A percentile compares a stretch with the other conserved stretches of the same genome.
Conservation (phyloP, 805 yeast genomes). For the Yamadazyma paraphyllophila region DNA sequence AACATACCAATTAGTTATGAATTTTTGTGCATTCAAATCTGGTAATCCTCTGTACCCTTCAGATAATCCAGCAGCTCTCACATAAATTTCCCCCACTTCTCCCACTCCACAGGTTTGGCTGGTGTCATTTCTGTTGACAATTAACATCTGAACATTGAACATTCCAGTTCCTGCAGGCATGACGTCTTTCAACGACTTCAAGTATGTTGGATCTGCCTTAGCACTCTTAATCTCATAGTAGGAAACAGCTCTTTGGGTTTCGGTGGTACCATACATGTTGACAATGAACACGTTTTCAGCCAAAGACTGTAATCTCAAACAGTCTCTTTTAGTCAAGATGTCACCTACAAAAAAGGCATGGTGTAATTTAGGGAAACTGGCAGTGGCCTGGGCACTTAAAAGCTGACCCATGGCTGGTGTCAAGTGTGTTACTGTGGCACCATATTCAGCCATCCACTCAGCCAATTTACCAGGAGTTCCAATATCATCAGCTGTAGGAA, state of each 20-base stretch:
- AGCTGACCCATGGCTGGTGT: slow-evolving; percentile 99
- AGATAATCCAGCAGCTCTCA: slow-evolving; percentile 96
- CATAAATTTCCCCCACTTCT: slow-evolving; percentile 97
- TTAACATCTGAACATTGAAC: slow-evolving; percentile 90
- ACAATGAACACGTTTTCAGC: slow-evolving; percentile 89
- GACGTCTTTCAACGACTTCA: slow-evolving; percentile 84
- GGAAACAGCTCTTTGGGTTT: slow-evolving; percentile 97
- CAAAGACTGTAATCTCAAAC: slow-evolving; percentile 84
- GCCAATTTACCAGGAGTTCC: slow-evolving; percentile 98
- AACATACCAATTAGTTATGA: slow-evolving; percentile 88
- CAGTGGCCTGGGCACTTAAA: slow-evolving; percentile 90
- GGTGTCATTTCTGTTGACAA: slow-evolving; percentile 86
- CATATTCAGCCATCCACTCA: slow-evolving; percentile 91
- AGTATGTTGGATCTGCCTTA: slow-evolving; percentile 63
- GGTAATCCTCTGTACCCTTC: slow-evolving; percentile 95
- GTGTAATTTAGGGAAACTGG: slow-evolving; percentile 79
- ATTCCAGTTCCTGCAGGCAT: slow-evolving; percentile 99
- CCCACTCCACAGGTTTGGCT: slow-evolving; percentile 96
- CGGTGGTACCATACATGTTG: slow-evolving; percentile 99
- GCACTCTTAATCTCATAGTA: slow-evolving; percentile 84
- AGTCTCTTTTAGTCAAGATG: slow-evolving; percentile 94
- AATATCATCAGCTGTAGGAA: slow-evolving; percentile 95
- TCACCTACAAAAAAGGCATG: slow-evolving; percentile 99
- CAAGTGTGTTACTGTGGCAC: slow-evolving; percentile 94
- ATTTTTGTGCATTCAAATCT: slow-evolving; percentile 82